phyloP scores from a whole-genome alignment of 2,329 filamentous ascomycete species.

The Xylariaceae sp. region DNA sequence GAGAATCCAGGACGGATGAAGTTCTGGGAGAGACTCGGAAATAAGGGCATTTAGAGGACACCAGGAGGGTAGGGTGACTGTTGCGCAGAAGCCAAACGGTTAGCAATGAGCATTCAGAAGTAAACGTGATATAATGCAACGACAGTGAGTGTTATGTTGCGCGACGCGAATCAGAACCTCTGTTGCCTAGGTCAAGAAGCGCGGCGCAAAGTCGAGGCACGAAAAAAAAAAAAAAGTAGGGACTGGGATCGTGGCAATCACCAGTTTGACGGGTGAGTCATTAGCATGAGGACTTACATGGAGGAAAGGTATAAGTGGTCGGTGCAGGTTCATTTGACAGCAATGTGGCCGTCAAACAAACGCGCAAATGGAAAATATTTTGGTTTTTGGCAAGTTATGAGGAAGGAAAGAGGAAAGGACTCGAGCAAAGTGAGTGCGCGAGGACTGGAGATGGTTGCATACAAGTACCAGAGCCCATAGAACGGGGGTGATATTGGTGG shows the following conservation, averaged over 20 bases:
- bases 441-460: too few relatives aligned
- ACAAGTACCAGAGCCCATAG: constrained; percentile 2
- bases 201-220: background rate
- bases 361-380: constrained; percentile 55
- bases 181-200: background rate
- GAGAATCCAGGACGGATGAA: constrained; percentile 97
- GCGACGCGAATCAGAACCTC: background rate
- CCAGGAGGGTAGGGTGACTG: constrained; percentile 56
- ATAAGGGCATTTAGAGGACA: constrained; percentile 86
- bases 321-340: constrained; percentile 99
- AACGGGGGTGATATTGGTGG: constrained; percentile 3
- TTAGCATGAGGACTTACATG: constrained; percentile 49
- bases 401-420: background rate
- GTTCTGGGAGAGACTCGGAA: constrained; percentile 65
- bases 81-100: background rate
- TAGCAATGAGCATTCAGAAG: constrained; percentile 14
- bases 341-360: constrained; percentile 79
- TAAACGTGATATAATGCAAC: background rate
- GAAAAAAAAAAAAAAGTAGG: constrained; percentile 2
- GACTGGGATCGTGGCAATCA: background rate
- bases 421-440: constrained; percentile 2
- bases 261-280: too few relatives aligned
- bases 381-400: constrained; percentile 2
- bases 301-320: constrained; percentile 53
- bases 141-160: background rate